Base-by-base conservation (phyloP, 768 basidiomycete species). In the Leucocoprinus birnbaumii region DNA sequence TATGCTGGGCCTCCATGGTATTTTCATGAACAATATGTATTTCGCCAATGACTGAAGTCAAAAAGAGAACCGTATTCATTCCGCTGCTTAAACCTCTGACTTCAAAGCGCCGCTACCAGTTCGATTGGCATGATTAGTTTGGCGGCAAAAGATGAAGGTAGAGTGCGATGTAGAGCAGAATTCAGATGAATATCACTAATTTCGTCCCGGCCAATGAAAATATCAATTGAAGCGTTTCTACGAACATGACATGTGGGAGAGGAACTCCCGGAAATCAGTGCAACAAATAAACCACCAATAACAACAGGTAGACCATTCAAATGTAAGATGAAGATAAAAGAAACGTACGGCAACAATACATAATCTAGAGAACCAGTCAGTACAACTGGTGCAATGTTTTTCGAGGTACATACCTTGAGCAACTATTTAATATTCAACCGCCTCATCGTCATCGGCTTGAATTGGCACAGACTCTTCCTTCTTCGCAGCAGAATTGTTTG, bases 401-500 rank as follows among this genome's bases (percentile, higher is more conserved):
- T 22, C 9, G 43, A 44, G n/a, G n/a, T 24, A 21, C 56, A 10
- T 21, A 59, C 61, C 49, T 59, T 55, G 51, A 42, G 53, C 45
- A 53, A 44, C 53, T 62, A 62, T 63, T 69, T 77, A 89, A 72
- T 90, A 91, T 71, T 91, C 89, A 43, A 91, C 87, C 10, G 87
- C 89, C 65, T 90, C 89, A 59, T 90, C 89, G 59, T 87, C 89
- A 55, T 89, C 87, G 47, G 82, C 84, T 59, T 79, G 82, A 71
- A 80, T 78, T 7, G 76, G 66, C 35, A 75, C 67, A 25, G 76
- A 61, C 53, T 83, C 81, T 48, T 83, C 82, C 62, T 83, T 82
- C 63, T 77, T 77, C 45, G 64, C 57, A 56, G 64, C 63, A 7
- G 47, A n/a, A 16, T 38, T 38, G 52, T n/a, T n/a, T n/a, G 78